Evolutionary conservation across 345 rosid genomes (phyloP).

Genomic region (Pelargonium nanum): DNA sequence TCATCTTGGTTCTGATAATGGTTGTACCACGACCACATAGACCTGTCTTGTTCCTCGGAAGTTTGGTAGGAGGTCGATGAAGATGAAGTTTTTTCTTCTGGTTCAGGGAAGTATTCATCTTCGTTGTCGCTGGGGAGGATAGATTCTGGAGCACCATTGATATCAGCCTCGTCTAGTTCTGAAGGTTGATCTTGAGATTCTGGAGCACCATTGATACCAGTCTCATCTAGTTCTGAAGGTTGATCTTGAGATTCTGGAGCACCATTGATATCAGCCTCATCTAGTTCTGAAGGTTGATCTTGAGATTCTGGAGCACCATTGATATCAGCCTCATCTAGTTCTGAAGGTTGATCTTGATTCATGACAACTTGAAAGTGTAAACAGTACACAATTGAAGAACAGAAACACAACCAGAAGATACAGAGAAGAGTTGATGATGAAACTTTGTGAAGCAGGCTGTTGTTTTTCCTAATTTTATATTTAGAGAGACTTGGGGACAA

Average conservation of each 20-base stretch:
- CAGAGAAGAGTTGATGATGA: too few species aligned
- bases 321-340: background rate
- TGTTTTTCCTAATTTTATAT: too few species aligned
- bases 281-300: too few species aligned
- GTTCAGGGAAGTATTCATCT: too few species aligned
- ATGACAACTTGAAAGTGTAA: background rate
- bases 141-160: background rate
- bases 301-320: background rate
- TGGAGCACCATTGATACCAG: background rate
- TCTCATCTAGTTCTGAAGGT: too few species aligned
- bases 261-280: background rate
- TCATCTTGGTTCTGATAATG: background rate
- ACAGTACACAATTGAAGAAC: too few species aligned
- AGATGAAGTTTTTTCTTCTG: too few species aligned
- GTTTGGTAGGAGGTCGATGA: too few species aligned
- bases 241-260: background rate
- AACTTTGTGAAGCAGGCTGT: too few species aligned
- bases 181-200: background rate
- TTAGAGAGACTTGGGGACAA: background rate
- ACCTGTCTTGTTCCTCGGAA: background rate
- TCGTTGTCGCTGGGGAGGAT: too few species aligned
- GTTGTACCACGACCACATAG: background rate
- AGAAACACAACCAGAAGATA: background rate
- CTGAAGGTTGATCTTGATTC: background rate
- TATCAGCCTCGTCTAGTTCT: background rate